Evolutionary conservation across 805 yeast genomes (phyloP).

Genomic region (Teunomyces panamensis): DNA sequence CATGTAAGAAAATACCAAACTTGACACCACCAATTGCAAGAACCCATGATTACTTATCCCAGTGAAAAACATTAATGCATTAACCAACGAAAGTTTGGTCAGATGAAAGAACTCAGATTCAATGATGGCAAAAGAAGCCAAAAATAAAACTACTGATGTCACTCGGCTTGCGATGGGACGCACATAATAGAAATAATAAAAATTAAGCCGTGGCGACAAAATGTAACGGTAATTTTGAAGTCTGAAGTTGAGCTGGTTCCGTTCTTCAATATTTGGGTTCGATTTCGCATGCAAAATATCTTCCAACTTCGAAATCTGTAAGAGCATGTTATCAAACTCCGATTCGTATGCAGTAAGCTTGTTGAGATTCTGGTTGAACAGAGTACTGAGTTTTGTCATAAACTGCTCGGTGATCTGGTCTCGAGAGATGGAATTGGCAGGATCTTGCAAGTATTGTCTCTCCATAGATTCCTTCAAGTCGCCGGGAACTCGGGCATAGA

Average conservation of each 20-base stretch:
- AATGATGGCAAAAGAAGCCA: constrained; percentile 52
- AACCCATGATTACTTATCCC: constrained; percentile 23
- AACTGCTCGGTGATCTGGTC: constrained; percentile 39
- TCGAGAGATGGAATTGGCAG: constrained; percentile 19
- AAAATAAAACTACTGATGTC: constrained; percentile 40
- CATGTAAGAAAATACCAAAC: constrained; percentile 58
- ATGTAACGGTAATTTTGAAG: constrained; percentile 15
- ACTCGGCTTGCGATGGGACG: constrained; percentile 47
- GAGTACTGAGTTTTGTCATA: constrained; percentile 50
- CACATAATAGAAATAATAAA: constrained; percentile 37
- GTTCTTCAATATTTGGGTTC: constrained; percentile 13
- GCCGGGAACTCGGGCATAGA: constrained; percentile 45
- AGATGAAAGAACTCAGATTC: constrained; percentile 77
- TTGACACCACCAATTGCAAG: constrained; percentile 39
- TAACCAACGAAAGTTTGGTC: constrained; percentile 60
- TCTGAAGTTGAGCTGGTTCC: constrained; percentile 19
- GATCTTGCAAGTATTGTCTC: constrained; percentile 24
- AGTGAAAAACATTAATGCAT: constrained; percentile 38
- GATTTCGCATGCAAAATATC: constrained; percentile 50
- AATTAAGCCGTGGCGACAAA: constrained; percentile 41
- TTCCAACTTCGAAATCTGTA: constrained; percentile 51
- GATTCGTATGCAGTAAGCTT: constrained; percentile 53
- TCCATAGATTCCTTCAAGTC: constrained; percentile 33
- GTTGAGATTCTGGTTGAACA: constrained; percentile 51
- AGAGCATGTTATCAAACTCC: constrained; percentile 52